These are phyloP conservation scores for Kandelia obovata DNA, from an alignment of 345 rosid genomes.

Conservation along the genomic window DNA sequence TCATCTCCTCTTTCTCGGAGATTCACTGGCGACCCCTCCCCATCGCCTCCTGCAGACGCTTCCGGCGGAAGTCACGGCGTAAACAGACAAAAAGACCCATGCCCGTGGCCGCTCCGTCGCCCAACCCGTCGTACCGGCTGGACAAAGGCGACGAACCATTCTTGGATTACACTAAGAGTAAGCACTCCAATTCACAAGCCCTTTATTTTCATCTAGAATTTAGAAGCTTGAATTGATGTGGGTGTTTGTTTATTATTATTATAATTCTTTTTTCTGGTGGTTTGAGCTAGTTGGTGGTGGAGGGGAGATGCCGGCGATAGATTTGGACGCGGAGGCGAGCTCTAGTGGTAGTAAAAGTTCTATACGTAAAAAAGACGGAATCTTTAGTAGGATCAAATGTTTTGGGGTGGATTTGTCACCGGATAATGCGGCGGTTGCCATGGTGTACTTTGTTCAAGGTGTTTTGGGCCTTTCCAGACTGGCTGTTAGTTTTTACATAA, in stretches of 20 bases:
- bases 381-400: conserved; percentile 32
- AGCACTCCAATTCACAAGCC: not conserved
- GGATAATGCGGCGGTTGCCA: conserved; percentile 85
- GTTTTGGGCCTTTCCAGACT: conserved; percentile 91
- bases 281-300: conserved; percentile 42
- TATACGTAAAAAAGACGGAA: conserved; percentile 35
- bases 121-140: conserved; percentile 40
- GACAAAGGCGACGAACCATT: conserved; percentile 40
- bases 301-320: conserved; percentile 43
- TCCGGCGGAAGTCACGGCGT: conserved; percentile 19
- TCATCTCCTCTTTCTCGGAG: not conserved
- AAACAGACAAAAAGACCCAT: not conserved
- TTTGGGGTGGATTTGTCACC: conserved; percentile 88
- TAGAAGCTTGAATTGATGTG: not conserved
- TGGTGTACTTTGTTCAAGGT: conserved; percentile 99
- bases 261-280: not conserved
- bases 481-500: conserved; percentile 86
- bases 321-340: conserved; percentile 39
- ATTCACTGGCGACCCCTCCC: not conserved
- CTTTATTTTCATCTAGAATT: not conserved
- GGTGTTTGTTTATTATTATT: not conserved
- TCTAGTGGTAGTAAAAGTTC: conserved; percentile 27
- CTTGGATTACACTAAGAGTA: conserved; percentile 47
- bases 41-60: not conserved
- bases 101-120: conserved; percentile 14